Conservation (phyloP, 345 rosid genomes). For the Populus ilicifolia region DNA sequence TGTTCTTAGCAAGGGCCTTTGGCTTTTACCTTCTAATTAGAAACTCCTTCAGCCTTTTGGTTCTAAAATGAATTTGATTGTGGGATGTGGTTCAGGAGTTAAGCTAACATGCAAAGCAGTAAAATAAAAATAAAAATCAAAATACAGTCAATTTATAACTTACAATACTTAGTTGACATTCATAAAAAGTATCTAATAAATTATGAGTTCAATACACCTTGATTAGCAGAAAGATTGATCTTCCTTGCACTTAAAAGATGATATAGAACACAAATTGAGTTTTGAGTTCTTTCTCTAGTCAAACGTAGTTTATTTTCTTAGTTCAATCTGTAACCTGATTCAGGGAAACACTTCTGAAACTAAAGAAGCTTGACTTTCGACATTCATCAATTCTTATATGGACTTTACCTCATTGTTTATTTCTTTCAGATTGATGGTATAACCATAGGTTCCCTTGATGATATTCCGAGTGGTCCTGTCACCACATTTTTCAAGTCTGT, state of each 20-base stretch:
- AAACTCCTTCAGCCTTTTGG: not conserved
- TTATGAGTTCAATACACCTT: not conserved
- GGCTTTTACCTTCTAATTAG: not conserved
- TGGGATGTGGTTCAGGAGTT: not conserved
- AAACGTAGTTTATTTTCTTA: not conserved
- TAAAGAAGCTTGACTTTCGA: not conserved
- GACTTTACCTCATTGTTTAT: conserved; percentile 24
- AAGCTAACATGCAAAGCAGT: not conserved
- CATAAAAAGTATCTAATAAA: not conserved
- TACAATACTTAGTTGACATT: not conserved
- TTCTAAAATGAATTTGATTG: not conserved
- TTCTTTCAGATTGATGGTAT: conserved; percentile 72
- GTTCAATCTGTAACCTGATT: not conserved
- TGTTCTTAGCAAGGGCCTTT: not conserved
- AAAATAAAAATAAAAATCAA: too few species aligned
- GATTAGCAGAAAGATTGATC: not conserved
- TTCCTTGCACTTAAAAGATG: not conserved
- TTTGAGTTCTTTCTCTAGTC: not conserved
- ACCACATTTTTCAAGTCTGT: conserved; percentile 76
- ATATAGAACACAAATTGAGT: not conserved
- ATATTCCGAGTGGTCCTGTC: conserved; percentile 62
- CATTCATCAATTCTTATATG: conserved; percentile 3
- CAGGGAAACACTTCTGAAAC: not conserved
- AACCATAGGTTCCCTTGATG: conserved; percentile 73
- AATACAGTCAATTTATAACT: too few species aligned